Percentiles rank a stretch among this genome's conserved stretches.
phyloP scores from a whole-genome alignment of 179 eudicot species.

The Silene vulgaris region DNA sequence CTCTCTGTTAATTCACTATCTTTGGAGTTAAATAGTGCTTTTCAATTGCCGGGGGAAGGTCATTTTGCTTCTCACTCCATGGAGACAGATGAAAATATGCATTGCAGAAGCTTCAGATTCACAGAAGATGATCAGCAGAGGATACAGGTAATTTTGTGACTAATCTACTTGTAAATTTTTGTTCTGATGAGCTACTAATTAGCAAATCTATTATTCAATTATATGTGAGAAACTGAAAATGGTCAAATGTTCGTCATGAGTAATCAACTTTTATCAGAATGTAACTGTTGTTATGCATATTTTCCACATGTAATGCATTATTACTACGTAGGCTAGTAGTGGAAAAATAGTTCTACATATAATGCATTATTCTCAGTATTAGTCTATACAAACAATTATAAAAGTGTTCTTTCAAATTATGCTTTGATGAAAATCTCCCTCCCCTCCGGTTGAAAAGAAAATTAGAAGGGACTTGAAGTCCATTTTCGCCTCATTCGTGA shows the following conservation, averaged over 20 bases:
- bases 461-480: neutral
- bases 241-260: neutral
- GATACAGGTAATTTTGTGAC: slow-evolving; percentile 51
- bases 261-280: neutral
- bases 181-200: neutral
- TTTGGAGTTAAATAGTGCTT: slow-evolving; percentile 39
- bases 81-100: slow-evolving; percentile 28
- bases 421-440: neutral
- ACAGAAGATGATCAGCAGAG: slow-evolving; percentile 56
- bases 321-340: neutral
- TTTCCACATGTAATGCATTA: neutral
- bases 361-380: too few relatives aligned
- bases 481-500: slow-evolving; percentile 8
- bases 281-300: neutral
- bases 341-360: neutral
- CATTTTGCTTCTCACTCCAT: slow-evolving; percentile 28
- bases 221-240: neutral
- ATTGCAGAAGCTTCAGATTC: slow-evolving; percentile 30
- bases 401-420: neutral
- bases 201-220: neutral
- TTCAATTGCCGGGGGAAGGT: slow-evolving; percentile 30
- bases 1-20: slow-evolving; percentile 25
- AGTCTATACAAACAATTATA: too few relatives aligned
- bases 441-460: neutral
- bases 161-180: neutral